phyloP scores from a whole-genome alignment of 2,329 filamentous ascomycete species.

The Ascomycota sp. region DNA sequence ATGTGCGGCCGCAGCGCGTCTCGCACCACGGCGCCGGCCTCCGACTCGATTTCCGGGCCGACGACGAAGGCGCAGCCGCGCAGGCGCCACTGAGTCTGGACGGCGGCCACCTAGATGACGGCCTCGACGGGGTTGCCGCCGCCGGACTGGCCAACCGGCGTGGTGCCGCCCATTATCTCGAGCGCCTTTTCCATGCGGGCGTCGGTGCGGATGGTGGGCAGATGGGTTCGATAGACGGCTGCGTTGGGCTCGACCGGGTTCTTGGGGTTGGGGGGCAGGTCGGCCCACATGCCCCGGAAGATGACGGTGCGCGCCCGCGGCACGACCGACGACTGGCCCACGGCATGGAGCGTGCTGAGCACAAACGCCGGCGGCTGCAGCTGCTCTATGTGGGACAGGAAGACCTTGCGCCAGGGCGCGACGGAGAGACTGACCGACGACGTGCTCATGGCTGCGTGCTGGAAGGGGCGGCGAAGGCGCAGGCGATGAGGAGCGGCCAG shows the following conservation, averaged over 20 bases:
- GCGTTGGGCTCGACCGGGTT: conserved; percentile 58
- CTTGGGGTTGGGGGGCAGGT: conserved; percentile 48
- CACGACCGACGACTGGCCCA: conserved; percentile 1
- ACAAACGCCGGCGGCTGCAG: conserved; percentile 28
- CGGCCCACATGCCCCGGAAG: conserved; percentile 67
- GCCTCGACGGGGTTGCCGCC: conserved; percentile 59
- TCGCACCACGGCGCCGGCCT: conserved; percentile 26
- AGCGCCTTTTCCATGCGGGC: conserved; percentile 65
- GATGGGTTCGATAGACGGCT: conserved; percentile 47
- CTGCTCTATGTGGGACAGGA: conserved; percentile 27
- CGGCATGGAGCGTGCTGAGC: conserved; percentile 26
- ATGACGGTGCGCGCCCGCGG: conserved; percentile 61
- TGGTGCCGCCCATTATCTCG: conserved; percentile 41
- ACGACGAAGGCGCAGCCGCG: conserved; percentile 59
- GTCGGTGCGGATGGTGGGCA: conserved; percentile 74
- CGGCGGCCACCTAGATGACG: conserved; percentile 57
- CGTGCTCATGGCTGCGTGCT: too few species aligned
- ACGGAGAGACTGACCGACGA: too few species aligned
- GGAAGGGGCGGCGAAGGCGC: too few species aligned
- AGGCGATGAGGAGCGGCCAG: too few species aligned
- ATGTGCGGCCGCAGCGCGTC: conserved; percentile 41
- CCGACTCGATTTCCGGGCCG: conserved; percentile 40
- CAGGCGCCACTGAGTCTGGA: conserved; percentile 66
- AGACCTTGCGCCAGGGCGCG: conserved; percentile 33
- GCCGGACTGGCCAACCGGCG: conserved; percentile 23